Base-by-base conservation (phyloP, 805 yeast species). In the Saturnispora kantuleensis region DNA sequence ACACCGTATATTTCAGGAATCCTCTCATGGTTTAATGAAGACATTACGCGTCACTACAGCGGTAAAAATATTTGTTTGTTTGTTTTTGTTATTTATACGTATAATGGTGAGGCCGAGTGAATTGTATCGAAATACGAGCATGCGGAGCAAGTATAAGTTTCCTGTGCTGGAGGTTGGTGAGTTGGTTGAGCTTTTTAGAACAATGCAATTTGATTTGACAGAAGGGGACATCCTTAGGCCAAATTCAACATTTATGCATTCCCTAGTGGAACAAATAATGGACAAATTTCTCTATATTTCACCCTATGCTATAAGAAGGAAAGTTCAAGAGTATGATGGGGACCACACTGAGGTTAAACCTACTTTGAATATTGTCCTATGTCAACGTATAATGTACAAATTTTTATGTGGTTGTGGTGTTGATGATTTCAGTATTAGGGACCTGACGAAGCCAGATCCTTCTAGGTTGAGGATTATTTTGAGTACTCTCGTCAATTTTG, bases 401-500 rank as follows among this genome's bases (percentile, higher is more conserved):
- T 83, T 85, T 58, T 69, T 85, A 51, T 70, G 71, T 38, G 79
- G 74, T 47, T 80, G 90, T 56, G 95, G 95, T 0, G 74, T 88
- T 2, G 70, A 76, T 46, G 95, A 88, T 60, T 84, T 87, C 56
- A 74, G 79, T 36, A 67, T 87, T 41, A 69, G 75, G 64, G 96
- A 88, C 63, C 66, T 88, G 29, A 68, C 76, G 47, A 78, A 77
- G 51, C 96, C 96, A 0, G 95, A 87, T n/a, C 67, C 84, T 0
- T 62, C 59, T 33, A 67, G 95, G 47, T 69, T 77, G 1, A 66
- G 78, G 49, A 66, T 90, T 39, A 69, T 86, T 16, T 61, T 87
- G 26, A 85, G 95, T 57, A 93, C 93, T 1, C 78, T 87, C 41
- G 83, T 87, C 17, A 88, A 88, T 58, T 88, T 77, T 68, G 94